Base-by-base conservation (phyloP, 306 rosid genomes). In the Vachellia collinsii region DNA sequence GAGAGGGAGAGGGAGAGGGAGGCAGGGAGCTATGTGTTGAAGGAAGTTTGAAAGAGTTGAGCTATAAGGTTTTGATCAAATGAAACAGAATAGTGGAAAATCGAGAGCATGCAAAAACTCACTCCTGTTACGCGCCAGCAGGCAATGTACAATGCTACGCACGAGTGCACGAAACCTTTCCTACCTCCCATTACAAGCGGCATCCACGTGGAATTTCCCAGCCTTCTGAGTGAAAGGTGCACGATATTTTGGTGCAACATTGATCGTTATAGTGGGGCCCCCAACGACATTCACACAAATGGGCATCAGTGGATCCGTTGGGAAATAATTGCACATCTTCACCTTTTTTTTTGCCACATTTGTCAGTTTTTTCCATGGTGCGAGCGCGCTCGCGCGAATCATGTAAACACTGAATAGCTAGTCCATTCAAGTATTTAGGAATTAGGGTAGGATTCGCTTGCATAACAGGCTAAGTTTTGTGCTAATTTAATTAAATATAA, bases 201-300 rank as follows among this genome's bases (percentile, higher is more conserved):
- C n/a, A 3, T 37, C 46, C 77, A 72, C 8, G 9, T 72, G 63
- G 77, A 16, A 4, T 36, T 14, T 48, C 41, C 63, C 22, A 7
- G 42, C 59, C 14, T 44, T 12, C 58, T 36, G 48, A 16, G 54
- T 12, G 75, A 54, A 23, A 1, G 63, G 2, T 41, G 46, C 22
- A 37, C 29, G 3, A 5, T 68, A 22, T 1, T 44, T 68, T 19
- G 53, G 50, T 54, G 81, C 78, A 61, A 10, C 19, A 1, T 0
- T 44, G 41, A 61, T 34, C 8, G 74, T 77, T 85, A 6, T 68
- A 23, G 58, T 23, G 71, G 71, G 79, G 76, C 22, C 75, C 87
- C 17, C 59, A 76, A 80, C 71, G 47, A 62, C 17, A 34, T 79
- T 79, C 72, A 17, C 72, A 19, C 48, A 6, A 65, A 37, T 65